These are phyloP conservation scores for Linnemannia elongata DNA, from an alignment of 192 early-diverging fungal species.

Conservation along the genomic window DNA sequence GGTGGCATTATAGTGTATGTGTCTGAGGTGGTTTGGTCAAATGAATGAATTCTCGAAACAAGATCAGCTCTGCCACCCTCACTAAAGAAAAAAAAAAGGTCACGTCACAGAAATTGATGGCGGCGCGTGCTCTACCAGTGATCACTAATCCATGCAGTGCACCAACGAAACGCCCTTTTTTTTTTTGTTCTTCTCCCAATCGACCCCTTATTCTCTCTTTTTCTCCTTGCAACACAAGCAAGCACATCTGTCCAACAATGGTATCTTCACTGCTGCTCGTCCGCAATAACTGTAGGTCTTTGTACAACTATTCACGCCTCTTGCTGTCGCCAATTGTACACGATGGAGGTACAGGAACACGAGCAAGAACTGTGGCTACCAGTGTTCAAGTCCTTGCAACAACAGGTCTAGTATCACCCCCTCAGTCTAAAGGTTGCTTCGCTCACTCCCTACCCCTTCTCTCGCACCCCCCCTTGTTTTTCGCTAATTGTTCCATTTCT, in stretches of 20 bases:
- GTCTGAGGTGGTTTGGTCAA: neutral
- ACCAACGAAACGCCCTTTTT: too few relatives aligned
- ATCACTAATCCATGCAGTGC: neutral
- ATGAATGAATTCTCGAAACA: neutral
- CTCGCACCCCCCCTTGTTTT: neutral
- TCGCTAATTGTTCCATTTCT: neutral
- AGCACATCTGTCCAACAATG: neutral
- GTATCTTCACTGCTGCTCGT: conserved; percentile 11
- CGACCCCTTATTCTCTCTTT: neutral
- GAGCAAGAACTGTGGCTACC: neutral
- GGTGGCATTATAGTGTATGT: conserved; percentile 25
- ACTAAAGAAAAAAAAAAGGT: neutral
- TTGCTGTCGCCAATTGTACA: neutral
- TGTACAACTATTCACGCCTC: neutral
- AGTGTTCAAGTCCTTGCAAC: neutral
- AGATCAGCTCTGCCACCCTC: too few relatives aligned
- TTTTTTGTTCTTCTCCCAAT: neutral
- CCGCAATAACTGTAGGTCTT: neutral
- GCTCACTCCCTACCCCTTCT: neutral
- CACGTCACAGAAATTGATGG: neutral
- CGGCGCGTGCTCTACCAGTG: neutral
- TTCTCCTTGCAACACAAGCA: neutral
- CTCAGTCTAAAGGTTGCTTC: neutral
- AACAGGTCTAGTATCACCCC: neutral
- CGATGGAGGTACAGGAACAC: neutral